Evolutionary conservation across 2,329 filamentous ascomycete genomes (phyloP).

Genomic region (Talaromyces pinophilus): DNA sequence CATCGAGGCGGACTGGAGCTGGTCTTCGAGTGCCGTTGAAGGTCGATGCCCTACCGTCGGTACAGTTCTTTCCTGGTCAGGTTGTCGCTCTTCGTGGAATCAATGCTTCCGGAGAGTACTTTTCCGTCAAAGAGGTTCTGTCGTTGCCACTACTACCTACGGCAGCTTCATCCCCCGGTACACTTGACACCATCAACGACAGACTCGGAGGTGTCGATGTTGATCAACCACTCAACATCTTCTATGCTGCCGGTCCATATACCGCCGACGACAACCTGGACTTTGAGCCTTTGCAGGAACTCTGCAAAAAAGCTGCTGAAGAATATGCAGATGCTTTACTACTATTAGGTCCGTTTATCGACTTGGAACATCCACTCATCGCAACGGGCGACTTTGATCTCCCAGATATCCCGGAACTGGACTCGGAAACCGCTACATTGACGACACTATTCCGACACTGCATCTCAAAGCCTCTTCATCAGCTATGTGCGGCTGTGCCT

Average conservation of each 20-base stretch:
- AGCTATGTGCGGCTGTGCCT: constrained; percentile 70
- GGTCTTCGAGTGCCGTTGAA: constrained; percentile 80
- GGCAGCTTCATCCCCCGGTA: constrained; percentile 67
- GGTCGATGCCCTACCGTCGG: constrained; percentile 66
- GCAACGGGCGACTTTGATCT: constrained; percentile 78
- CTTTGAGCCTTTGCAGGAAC: constrained; percentile 79
- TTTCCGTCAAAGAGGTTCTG: constrained; percentile 76
- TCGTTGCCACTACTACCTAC: constrained; percentile 71
- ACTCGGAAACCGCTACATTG: constrained; percentile 79
- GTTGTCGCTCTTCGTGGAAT: constrained; percentile 84
- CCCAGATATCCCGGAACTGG: constrained; percentile 64
- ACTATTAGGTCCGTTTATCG: constrained; percentile 83
- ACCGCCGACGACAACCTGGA: constrained; percentile 89
- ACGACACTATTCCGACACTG: constrained; percentile 79
- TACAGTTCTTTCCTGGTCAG: constrained; percentile 91
- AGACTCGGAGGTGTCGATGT: constrained; percentile 65
- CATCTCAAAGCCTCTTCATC: constrained; percentile 71
- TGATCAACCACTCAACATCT: constrained; percentile 69
- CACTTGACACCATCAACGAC: constrained; percentile 68
- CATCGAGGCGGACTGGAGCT: constrained; percentile 77
- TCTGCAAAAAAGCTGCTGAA: constrained; percentile 76
- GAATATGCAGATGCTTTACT: constrained; percentile 76
- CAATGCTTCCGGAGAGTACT: constrained; percentile 82
- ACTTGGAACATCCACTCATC: constrained; percentile 85
- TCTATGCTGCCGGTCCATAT: constrained; percentile 84